Evolutionary conservation across 805 yeast genomes (phyloP), one percentile per base, ranked within the genome.

Genomic region (Ogataea angusta): DNA sequence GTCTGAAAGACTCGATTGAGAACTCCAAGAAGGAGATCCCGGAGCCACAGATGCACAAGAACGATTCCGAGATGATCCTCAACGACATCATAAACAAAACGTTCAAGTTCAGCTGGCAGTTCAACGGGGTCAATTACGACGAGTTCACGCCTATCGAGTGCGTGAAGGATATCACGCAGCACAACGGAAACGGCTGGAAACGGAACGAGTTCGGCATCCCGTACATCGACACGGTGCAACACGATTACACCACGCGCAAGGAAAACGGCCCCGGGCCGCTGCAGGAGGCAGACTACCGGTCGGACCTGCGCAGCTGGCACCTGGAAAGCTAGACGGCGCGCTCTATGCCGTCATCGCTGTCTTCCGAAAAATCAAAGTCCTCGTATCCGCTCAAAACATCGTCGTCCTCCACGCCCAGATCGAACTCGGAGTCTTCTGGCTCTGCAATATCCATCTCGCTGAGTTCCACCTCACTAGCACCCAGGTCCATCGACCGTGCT

Each of bases 111-210:
- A 49, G 62, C 6, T 56, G 67, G 67, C 41, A 60, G 64, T 33
- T 50, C 27, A 43, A 42, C 12, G 49, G 52, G 3, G 16, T 43
- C 10, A 29, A 40, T 6, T 63, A 62, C 37, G 57, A 57, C 7
- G 76, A 85, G 64, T 68, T 70, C 58, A 68, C 80, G 10, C 91
- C 96, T 0, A 72, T 73, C 36, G 85, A 81, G 43, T 77, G 90
- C 47, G 71, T 89, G 9, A 78, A 79, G 23, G 95, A 87, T 59
- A 83, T 90, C 2, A 73, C 86, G 42, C 71, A 75, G 21, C 44
- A 49, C 30, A 84, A 85, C 22, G 85, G 86, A 1, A 75, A 76
- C 37, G 93, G 88, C 2, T 81, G 82, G 82, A 76, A 73, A 21
- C 64, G 63, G 38, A 69, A 72, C 40, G 73, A 69, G 30, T 73